Evolutionary conservation across 2,329 filamentous ascomycete species (phyloP), one percentile per base, ranked within the genome.

Genomic region (Aplosporella prunicola): DNA sequence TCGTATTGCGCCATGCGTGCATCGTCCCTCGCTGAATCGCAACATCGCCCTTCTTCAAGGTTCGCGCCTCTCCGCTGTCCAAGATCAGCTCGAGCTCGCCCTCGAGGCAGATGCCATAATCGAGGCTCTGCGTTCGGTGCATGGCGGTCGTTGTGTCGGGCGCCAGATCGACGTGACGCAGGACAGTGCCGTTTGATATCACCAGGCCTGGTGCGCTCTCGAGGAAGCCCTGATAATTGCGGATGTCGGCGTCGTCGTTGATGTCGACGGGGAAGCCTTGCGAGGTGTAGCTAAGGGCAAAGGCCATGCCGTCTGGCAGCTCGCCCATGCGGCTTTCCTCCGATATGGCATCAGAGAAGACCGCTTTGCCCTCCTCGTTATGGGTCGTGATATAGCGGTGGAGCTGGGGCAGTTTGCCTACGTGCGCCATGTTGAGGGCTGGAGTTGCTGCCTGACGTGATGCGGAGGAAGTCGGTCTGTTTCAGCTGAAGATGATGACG

Each of bases 241-340:
- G 45, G 11, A 74, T 52, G 48, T 76, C 71, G 36, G 58, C 48
- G 41, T 68, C 60, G 15, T 55, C 45, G 45, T 59, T 57, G 44
- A 75, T 56, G 32, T 66, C 50, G 20, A 67, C 61, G 1, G 71
- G 70, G 35, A 63, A 66, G 31, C 58, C 51, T 31, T 63, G 60
- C 4, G 71, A 67, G 6, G 65, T 63, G 52, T 72, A 74, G 41
- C 58, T 60, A 20, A 72, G 62, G 20, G 58, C 61, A 46, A 72
- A 72, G 11, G 56, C 58, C 22, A 68, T 63, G 25, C 64, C 62
- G 44, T 67, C 63, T 43, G 51, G 60, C 51, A 55, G 60, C 50
- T 47, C 43, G 45, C 48, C 49, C 55, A 60, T 57, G 20, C 49
- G 52, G 40, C 48, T 55, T 36, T 58, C 57, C 23, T 61, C 58